Evolutionary conservation across 2,329 filamentous ascomycete species (phyloP).

Genomic region (Penicillium sp.): DNA sequence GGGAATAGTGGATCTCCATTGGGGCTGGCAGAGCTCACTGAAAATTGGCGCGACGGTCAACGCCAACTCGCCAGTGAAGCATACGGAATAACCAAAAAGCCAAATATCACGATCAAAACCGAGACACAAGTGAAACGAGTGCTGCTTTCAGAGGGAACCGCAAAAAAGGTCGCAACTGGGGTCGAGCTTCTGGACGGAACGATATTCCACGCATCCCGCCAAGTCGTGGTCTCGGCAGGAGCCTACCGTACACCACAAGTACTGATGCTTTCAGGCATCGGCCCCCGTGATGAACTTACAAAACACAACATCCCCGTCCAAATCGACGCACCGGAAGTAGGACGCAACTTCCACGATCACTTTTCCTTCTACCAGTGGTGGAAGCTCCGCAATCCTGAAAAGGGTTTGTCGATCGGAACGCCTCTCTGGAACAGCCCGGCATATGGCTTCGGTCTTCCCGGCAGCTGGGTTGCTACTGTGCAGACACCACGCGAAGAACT

Average conservation of each 20-base stretch:
- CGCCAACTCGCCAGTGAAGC: constrained; percentile 30
- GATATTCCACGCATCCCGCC: constrained; percentile 24
- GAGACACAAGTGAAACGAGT: constrained; percentile 23
- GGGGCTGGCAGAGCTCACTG: constrained; percentile 30
- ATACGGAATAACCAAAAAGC: constrained; percentile 22
- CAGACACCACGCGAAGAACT: background rate
- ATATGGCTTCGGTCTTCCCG: constrained; percentile 38
- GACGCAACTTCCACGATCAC: constrained; percentile 29
- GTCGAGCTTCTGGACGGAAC: constrained; percentile 27
- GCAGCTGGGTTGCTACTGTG: constrained; percentile 32
- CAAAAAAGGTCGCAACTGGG: constrained; percentile 19
- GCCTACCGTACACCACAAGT: constrained; percentile 35
- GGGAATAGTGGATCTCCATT: constrained; percentile 29
- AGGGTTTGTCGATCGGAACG: constrained; percentile 37
- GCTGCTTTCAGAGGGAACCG: constrained; percentile 3
- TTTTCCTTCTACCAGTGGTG: constrained; percentile 29
- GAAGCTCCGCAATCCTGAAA: constrained; percentile 31
- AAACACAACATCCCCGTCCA: constrained; percentile 34
- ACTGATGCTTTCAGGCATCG: constrained; percentile 39
- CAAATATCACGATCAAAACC: constrained; percentile 6
- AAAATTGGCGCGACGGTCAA: constrained; percentile 27
- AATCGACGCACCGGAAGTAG: constrained; percentile 23
- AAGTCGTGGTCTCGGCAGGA: constrained; percentile 37
- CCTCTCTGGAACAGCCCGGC: constrained; percentile 36
- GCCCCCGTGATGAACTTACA: constrained; percentile 25